Percentiles rank a stretch among this genome's conserved stretches.
These are phyloP conservation scores for Ceratocystis huliohia DNA, from an alignment of 2,329 filamentous ascomycete genomes.

Conservation along the genomic window DNA sequence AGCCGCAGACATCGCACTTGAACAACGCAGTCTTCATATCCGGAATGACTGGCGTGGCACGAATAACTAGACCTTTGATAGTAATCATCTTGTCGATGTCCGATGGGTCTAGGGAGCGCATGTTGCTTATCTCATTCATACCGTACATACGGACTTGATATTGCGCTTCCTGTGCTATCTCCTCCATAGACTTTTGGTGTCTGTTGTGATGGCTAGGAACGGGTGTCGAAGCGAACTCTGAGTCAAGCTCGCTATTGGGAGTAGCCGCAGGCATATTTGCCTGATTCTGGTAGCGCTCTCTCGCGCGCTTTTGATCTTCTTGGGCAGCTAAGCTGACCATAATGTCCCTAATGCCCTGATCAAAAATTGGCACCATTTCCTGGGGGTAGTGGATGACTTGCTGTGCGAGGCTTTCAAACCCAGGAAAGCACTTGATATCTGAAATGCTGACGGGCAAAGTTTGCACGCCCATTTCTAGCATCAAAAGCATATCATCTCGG, in stretches of 20 bases:
- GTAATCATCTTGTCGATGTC: constrained; percentile 94
- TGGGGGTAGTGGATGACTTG: constrained; percentile 89
- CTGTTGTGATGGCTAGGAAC: constrained; percentile 30
- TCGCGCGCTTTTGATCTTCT: constrained; percentile 48
- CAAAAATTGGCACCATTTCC: constrained; percentile 93
- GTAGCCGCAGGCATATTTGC: constrained; percentile 36
- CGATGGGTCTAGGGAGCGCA: constrained; percentile 88
- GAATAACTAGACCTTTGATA: constrained; percentile 91
- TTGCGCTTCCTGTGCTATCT: constrained; percentile 63
- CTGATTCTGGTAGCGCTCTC: constrained; percentile 34
- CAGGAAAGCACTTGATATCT: constrained; percentile 84
- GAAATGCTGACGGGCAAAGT: constrained; percentile 78
- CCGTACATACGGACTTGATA: constrained; percentile 87
- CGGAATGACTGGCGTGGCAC: constrained; percentile 88
- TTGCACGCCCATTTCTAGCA: constrained; percentile 74
- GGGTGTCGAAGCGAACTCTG: constrained; percentile 26
- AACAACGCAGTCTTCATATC: constrained; percentile 99
- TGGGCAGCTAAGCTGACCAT: constrained; percentile 81
- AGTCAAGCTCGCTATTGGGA: constrained; percentile 37
- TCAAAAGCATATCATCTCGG: constrained; percentile 71
- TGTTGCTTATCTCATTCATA: constrained; percentile 72
- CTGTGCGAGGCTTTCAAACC: constrained; percentile 87
- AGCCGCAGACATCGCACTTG: constrained; percentile 84
- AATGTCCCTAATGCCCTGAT: constrained; percentile 82
- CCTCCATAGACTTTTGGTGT: constrained; percentile 51